Percentiles rank a stretch among this genome's conserved stretches.
These are phyloP conservation scores for Diplodia mutila DNA, from an alignment of 2,329 filamentous ascomycete species.

Conservation along the genomic window DNA sequence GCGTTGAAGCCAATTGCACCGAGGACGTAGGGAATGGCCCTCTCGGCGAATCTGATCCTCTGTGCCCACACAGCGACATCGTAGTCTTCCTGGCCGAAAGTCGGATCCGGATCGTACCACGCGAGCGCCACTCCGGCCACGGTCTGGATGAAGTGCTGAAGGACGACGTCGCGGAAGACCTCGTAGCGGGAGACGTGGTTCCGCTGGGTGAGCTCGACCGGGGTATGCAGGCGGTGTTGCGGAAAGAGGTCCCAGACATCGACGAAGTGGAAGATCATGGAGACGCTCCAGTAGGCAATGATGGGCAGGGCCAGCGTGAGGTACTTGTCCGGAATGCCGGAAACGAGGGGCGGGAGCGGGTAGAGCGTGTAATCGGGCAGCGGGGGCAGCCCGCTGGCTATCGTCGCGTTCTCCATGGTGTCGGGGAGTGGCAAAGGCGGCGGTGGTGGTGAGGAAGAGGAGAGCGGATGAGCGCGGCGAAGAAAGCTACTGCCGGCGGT, in stretches of 20 bases:
- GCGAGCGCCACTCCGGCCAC: slow-evolving; percentile 69
- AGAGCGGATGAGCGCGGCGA: slow-evolving; percentile 19
- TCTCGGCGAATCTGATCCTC: slow-evolving; percentile 76
- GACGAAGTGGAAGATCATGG: slow-evolving; percentile 83
- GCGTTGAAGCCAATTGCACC: slow-evolving; percentile 77
- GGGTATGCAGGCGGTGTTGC: slow-evolving; percentile 91
- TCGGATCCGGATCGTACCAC: slow-evolving; percentile 73
- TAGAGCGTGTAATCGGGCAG: slow-evolving; percentile 79
- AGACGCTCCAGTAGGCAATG: slow-evolving; percentile 85
- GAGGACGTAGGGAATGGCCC: slow-evolving; percentile 73
- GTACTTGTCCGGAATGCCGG: slow-evolving; percentile 80
- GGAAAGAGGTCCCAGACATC: slow-evolving; percentile 85
- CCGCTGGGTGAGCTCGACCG: slow-evolving; percentile 83
- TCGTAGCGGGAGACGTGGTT: slow-evolving; percentile 86
- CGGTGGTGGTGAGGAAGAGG: background rate
- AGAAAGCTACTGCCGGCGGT: slow-evolving; percentile 16
- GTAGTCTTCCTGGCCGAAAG: slow-evolving; percentile 77
- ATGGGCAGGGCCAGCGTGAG: slow-evolving; percentile 77
- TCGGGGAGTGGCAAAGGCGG: slow-evolving; percentile 1
- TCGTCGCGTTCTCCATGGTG: slow-evolving; percentile 51
- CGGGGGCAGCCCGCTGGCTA: slow-evolving; percentile 71
- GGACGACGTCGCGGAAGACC: slow-evolving; percentile 84
- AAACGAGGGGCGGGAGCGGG: slow-evolving; percentile 71
- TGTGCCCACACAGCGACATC: slow-evolving; percentile 90
- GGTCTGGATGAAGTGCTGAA: slow-evolving; percentile 91